phyloP scores from a whole-genome alignment of 164 flowering plant genomes.

The Chimonanthus praecox region DNA sequence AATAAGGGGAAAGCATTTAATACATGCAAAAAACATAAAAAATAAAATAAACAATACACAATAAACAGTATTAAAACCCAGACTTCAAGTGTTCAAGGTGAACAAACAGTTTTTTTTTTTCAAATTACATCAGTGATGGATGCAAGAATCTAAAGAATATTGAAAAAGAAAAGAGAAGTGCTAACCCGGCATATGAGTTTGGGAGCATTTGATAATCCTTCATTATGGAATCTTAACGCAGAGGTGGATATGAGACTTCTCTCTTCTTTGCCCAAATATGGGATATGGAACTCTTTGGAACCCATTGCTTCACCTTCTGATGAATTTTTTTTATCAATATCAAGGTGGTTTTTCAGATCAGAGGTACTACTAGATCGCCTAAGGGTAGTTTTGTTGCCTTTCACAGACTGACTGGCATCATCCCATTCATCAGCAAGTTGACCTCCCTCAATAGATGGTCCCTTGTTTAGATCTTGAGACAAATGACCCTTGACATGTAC shows the following conservation, averaged over 20 bases:
- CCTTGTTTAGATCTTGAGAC: slow-evolving; percentile 27
- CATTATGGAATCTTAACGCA: slow-evolving; percentile 11
- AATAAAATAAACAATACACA: background rate
- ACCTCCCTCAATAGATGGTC: slow-evolving; percentile 16
- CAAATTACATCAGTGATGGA: background rate
- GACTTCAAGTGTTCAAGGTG: too few species aligned
- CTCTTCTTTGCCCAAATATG: slow-evolving; percentile 27
- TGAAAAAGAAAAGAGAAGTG: background rate
- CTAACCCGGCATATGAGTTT: slow-evolving; percentile 34
- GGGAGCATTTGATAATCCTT: slow-evolving; percentile 18
- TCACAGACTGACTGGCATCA: slow-evolving; percentile 2
- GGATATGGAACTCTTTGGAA: slow-evolving; percentile 52
- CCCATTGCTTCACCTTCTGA: slow-evolving; percentile 13
- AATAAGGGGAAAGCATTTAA: too few species aligned
- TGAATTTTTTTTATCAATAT: slow-evolving; percentile 10
- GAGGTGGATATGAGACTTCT: slow-evolving; percentile 7
- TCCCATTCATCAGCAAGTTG: slow-evolving; percentile 15
- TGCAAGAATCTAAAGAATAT: background rate
- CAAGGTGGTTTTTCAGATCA: slow-evolving; percentile 17
- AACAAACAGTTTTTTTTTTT: background rate
- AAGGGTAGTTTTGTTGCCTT: slow-evolving; percentile 15
- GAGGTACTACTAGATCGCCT: slow-evolving; percentile 31
- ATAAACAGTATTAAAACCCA: too few species aligned
- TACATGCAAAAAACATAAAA: too few species aligned
- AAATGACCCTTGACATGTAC: slow-evolving; percentile 2